These are phyloP conservation scores for Epichloe gansuensis DNA, from an alignment of 2,329 filamentous ascomycete genomes.

Conservation along the genomic window DNA sequence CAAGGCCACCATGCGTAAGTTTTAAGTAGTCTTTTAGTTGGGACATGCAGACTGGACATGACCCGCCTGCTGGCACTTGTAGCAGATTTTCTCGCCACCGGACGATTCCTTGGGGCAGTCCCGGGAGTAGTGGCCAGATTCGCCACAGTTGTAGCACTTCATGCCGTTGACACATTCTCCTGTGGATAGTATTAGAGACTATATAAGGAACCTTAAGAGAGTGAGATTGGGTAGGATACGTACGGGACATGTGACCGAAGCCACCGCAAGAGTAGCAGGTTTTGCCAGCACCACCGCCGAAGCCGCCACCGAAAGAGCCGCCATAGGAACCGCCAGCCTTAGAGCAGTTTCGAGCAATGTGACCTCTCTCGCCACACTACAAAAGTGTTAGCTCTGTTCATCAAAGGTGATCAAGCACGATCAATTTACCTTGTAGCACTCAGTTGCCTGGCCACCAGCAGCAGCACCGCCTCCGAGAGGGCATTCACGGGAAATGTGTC, in stretches of 20 bases:
- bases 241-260: slow-evolving; percentile 88
- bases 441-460: slow-evolving; percentile 39
- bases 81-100: slow-evolving; percentile 89
- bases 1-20: slow-evolving; percentile 10
- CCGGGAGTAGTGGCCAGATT: slow-evolving; percentile 87
- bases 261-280: slow-evolving; percentile 98
- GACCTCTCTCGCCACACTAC: slow-evolving; percentile 82
- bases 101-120: slow-evolving; percentile 91
- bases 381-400: neutral
- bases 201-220: no score
- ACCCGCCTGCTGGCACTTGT: slow-evolving; percentile 78
- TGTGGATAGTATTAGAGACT: slow-evolving; percentile 20
- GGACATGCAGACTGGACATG: slow-evolving; percentile 94
- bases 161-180: slow-evolving; percentile 94
- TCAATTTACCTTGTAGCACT: slow-evolving; percentile 71
- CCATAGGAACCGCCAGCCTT: slow-evolving; percentile 42
- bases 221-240: slow-evolving; percentile 18
- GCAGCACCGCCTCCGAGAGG: slow-evolving; percentile 40
- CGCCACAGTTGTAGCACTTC: slow-evolving; percentile 99
- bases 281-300: slow-evolving; percentile 47
- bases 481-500: slow-evolving; percentile 89
- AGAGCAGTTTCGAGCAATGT: slow-evolving; percentile 88
- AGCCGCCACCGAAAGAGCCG: slow-evolving; percentile 27
- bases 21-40: slow-evolving; percentile 35
- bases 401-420: neutral